Percentiles rank a stretch among this genome's conserved stretches.
Conservation (phyloP, 2,329 filamentous ascomycete species). For the Geosmithia morbida region DNA sequence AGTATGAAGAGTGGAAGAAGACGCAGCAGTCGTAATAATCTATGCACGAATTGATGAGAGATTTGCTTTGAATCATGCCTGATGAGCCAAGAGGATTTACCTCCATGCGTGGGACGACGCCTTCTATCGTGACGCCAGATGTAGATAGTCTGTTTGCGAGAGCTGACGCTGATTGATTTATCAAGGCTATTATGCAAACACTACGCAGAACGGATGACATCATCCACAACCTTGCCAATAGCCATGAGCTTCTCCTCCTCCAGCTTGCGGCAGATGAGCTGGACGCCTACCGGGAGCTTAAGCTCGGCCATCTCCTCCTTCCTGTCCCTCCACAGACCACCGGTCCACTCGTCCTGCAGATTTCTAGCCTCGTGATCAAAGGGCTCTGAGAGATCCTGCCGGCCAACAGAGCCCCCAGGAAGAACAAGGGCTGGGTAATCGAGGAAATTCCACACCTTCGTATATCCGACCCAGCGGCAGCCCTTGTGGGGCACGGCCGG, state of each 20-base stretch:
- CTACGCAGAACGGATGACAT: background rate
- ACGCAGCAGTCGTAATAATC: background rate
- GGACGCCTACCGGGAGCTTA: conserved; percentile 29
- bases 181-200: background rate
- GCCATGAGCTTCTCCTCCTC: conserved; percentile 41
- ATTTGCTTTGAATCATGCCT: too few relatives aligned
- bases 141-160: background rate
- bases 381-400: conserved; percentile 20
- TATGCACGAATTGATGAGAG: background rate
- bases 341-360: conserved; percentile 7
- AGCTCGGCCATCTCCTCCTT: conserved; percentile 6
- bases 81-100: too few relatives aligned
- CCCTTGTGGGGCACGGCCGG: conserved; percentile 28
- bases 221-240: conserved; percentile 19
- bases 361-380: conserved; percentile 6
- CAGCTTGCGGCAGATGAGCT: conserved; percentile 34
- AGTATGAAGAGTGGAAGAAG: conserved; percentile 7
- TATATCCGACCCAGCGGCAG: conserved; percentile 32
- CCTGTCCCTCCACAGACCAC: conserved; percentile 5
- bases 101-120: too few relatives aligned
- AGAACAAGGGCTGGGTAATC: conserved; percentile 13
- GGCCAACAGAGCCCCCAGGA: conserved; percentile 18
- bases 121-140: too few relatives aligned
- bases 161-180: background rate
- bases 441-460: conserved; percentile 14